phyloP scores from a whole-genome alignment of 495 filamentous ascomycete species.

The Penicillium salamii region DNA sequence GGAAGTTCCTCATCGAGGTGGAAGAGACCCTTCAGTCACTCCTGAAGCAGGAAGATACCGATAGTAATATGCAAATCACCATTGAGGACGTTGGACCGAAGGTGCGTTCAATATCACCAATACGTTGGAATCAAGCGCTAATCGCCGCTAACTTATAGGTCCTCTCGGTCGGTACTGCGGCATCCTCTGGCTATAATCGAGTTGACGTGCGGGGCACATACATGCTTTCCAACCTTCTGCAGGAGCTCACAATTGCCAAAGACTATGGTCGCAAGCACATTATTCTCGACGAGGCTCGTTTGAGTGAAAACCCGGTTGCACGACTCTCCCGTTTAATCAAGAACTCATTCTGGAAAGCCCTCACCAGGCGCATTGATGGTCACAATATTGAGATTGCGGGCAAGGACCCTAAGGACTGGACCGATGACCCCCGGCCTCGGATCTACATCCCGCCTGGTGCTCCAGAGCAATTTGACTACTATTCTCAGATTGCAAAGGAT shows the following conservation, averaged over 20 bases:
- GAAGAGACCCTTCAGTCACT: slow-evolving; percentile 70
- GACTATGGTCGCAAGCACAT: slow-evolving; percentile 80
- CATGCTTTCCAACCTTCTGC: slow-evolving; percentile 90
- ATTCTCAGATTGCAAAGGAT: slow-evolving; percentile 67
- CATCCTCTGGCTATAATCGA: slow-evolving; percentile 76
- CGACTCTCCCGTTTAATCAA: slow-evolving; percentile 82
- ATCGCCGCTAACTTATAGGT: slow-evolving; percentile 42
- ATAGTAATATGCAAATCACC: slow-evolving; percentile 90
- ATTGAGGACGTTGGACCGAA: slow-evolving; percentile 95
- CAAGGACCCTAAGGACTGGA: slow-evolving; percentile 88
- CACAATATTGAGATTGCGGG: slow-evolving; percentile 83
- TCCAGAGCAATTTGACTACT: slow-evolving; percentile 87
- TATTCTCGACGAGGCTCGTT: slow-evolving; percentile 78
- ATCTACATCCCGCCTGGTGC: slow-evolving; percentile 86
- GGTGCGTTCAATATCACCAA: slow-evolving; percentile 42
- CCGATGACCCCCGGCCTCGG: slow-evolving; percentile 78
- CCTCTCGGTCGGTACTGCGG: slow-evolving; percentile 78
- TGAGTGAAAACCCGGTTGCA: slow-evolving; percentile 90
- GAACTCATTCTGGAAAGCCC: slow-evolving; percentile 82
- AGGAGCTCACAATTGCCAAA: slow-evolving; percentile 88
- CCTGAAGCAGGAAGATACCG: slow-evolving; percentile 80
- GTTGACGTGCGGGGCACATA: slow-evolving; percentile 92
- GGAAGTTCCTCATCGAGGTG: slow-evolving; percentile 75
- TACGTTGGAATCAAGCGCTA: no score
- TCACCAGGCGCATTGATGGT: slow-evolving; percentile 85